Conservation (phyloP, 257 asterid genomes). For the Salvia hispanica region DNA sequence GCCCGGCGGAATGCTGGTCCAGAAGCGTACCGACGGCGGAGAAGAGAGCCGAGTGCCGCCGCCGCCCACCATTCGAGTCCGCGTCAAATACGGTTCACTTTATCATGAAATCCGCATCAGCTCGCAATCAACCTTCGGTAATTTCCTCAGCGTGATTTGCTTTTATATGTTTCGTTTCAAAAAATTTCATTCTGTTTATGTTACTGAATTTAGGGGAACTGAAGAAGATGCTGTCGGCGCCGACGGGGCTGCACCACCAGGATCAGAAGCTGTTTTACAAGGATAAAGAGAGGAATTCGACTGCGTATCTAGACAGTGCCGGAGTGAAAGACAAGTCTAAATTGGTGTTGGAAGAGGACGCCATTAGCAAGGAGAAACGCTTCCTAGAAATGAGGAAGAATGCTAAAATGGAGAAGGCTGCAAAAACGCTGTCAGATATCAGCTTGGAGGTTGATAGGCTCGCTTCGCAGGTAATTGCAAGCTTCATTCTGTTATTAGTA, state of each 20-base stretch:
- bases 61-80: conserved; percentile 76
- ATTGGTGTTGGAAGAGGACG: conserved; percentile 72
- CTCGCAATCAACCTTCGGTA: conserved; percentile 84
- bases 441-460: conserved; percentile 77
- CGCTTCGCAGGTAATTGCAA: conserved; percentile 57
- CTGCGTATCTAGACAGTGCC: conserved; percentile 58
- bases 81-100: conserved; percentile 77
- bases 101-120: conserved; percentile 72
- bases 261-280: conserved; percentile 85
- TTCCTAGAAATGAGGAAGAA: conserved; percentile 65
- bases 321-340: conserved; percentile 91
- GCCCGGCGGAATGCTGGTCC: conserved; percentile 97
- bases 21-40: conserved; percentile 60
- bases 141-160: neutral
- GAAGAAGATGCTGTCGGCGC: conserved; percentile 85
- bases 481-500: neutral
- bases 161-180: neutral
- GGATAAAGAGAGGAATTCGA: conserved; percentile 80
- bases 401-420: conserved; percentile 67
- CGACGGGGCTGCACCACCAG: conserved; percentile 83
- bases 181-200: neutral
- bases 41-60: conserved; percentile 55
- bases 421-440: conserved; percentile 65
- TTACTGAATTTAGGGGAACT: conserved; percentile 55
- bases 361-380: conserved; percentile 74